Evolutionary conservation across 2,329 filamentous ascomycete species (phyloP), one percentile per base, ranked within the genome.

Genomic region (Leptosphaerulina australis): DNA sequence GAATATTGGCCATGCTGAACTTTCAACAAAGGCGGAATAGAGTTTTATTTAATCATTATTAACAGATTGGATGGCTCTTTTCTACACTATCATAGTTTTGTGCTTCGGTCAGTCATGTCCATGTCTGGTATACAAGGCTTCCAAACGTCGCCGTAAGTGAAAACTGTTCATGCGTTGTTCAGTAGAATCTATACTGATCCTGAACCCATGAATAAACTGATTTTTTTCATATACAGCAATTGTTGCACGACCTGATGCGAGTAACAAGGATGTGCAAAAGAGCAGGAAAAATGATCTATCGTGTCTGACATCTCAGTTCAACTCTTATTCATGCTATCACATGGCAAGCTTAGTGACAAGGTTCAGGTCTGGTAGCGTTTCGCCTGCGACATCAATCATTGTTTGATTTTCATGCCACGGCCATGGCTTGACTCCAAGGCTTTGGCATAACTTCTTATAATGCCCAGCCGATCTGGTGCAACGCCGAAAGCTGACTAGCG

Each of bases 1-100:
- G 18, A 33, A 53, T 14, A 26, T 59, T 17, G 46, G 48, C 0
- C 24, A 50, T 6, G 20, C 56, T 3, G 51, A 63, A 28, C 36
- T 58, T 9, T 45, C 50, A 3, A 52, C 47, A 1, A 65, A 65
- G 39, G 51, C 58, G 3, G 55, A 51, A 3, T 62, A 54, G 22
- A 20, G 8, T 3, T 0, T 11, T 3, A 2, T n/a, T 20, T 30
- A 17, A 20, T 20, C 6, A n/a, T 28, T 2, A 21, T 15, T 15
- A 2, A n/a, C 38, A 21, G 25, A 36, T 31, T 9, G 5, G 7
- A 4, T 11, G 9, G 11, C 21, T 18, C 6, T 36, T 26, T 25
- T 25, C 15, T 37, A 51, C 41, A 45, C 48, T 30, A 51, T 25
- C 6, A 20, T 28, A 41, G 30, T 15, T 15, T 34, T 38, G 12